phyloP scores from a whole-genome alignment of 2,329 filamentous ascomycete genomes.

The Plenodomus biglobosus region DNA sequence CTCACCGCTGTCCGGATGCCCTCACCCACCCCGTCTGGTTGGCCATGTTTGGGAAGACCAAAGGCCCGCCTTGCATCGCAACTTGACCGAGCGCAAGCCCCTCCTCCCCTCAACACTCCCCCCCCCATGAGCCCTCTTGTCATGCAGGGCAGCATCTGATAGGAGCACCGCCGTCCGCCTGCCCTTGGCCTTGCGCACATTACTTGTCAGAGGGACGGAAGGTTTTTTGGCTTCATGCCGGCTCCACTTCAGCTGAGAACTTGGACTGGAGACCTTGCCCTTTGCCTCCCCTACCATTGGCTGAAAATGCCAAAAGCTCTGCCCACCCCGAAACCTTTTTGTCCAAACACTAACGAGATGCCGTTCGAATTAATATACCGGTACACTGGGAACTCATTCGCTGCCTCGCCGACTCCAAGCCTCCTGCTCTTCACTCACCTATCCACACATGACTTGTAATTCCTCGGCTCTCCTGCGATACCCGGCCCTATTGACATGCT shows the following conservation, averaged over 20 bases:
- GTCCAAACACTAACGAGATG: no score
- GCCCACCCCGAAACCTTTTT: no score
- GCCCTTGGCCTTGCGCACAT: not conserved
- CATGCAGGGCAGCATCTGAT: conserved; percentile 24
- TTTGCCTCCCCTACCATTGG: no score
- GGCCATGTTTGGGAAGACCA: conserved; percentile 9
- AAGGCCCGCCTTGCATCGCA: conserved; percentile 24
- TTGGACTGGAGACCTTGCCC: no score
- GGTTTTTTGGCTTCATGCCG: conserved; percentile 1
- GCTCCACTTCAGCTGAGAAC: conserved; percentile 1
- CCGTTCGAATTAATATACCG: no score
- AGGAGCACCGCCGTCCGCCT: conserved; percentile 19
- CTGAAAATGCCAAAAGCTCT: no score
- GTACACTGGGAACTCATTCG: no score
- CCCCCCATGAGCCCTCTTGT: conserved; percentile 10
- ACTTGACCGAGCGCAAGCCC: conserved; percentile 9
- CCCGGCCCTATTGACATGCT: no score
- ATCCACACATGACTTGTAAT: no score
- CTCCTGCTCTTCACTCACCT: no score
- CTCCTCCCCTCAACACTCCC: conserved; percentile 7
- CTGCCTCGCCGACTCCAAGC: no score
- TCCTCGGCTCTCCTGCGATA: no score
- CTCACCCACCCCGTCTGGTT: conserved; percentile 28
- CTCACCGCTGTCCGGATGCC: conserved; percentile 10
- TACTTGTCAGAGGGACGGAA: conserved; percentile 12